Conservation (phyloP, 768 basidiomycete species). For the Auriscalpium vulgare region DNA sequence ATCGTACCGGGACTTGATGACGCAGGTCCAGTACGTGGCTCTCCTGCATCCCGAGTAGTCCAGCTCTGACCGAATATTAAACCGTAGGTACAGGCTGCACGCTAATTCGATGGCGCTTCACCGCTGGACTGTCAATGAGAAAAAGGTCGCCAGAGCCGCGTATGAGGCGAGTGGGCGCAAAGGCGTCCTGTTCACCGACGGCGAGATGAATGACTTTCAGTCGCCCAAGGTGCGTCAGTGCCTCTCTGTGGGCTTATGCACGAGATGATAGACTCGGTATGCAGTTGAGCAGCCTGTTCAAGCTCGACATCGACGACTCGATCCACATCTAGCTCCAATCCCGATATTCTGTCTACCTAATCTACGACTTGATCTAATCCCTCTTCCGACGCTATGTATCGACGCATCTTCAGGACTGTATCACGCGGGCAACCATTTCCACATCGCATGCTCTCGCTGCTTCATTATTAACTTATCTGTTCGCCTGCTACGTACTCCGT, state of each 20-base stretch:
- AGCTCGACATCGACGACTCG: conserved; percentile 3
- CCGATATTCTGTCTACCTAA: no score
- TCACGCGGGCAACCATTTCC: no score
- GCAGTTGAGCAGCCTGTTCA: conserved; percentile 11
- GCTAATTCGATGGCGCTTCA: conserved; percentile 2
- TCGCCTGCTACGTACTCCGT: no score
- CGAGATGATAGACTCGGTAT: neutral
- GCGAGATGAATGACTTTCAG: conserved; percentile 14
- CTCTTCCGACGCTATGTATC: no score
- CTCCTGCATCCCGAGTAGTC: neutral
- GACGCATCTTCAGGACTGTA: no score
- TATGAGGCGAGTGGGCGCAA: neutral
- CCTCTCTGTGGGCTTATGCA: no score
- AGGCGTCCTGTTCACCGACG: neutral
- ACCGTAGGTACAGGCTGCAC: conserved; percentile 6
- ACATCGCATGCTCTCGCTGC: no score
- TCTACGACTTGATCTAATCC: no score
- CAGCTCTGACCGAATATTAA: neutral
- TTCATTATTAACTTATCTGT: no score
- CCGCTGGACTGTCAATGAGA: neutral
- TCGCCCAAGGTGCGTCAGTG: conserved; percentile 8
- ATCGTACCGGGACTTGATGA: conserved; percentile 13
- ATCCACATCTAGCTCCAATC: neutral
- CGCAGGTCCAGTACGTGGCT: conserved; percentile 9
- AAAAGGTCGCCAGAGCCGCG: no score